Conservation (phyloP, 2,329 filamentous ascomycete species). For the Didymella arachidicola region DNA sequence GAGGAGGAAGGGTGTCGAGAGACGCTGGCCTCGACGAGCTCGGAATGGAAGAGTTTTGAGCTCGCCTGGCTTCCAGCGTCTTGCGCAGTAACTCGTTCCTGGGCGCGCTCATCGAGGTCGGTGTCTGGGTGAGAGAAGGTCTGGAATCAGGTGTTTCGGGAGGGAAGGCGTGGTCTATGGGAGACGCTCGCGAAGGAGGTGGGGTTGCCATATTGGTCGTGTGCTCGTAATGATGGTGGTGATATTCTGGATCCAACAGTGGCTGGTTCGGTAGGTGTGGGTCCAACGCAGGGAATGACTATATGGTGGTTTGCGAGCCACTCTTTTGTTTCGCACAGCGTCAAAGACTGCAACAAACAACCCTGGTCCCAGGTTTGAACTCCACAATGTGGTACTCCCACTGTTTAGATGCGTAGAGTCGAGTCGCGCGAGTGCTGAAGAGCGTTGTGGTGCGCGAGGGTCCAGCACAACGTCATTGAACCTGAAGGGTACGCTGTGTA, state of each 20-base stretch:
- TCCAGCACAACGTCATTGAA: constrained; percentile 18
- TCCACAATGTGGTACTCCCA: constrained; percentile 3
- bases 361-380: background rate
- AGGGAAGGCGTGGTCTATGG: constrained; percentile 27
- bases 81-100: constrained; percentile 46
- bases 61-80: constrained; percentile 44
- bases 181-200: constrained; percentile 30
- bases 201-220: constrained; percentile 33
- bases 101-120: constrained; percentile 36
- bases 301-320: constrained; percentile 15
- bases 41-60: constrained; percentile 30
- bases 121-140: constrained; percentile 23
- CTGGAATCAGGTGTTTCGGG: constrained; percentile 30
- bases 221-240: constrained; percentile 5
- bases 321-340: constrained; percentile 12
- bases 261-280: background rate
- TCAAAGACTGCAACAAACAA: constrained; percentile 4
- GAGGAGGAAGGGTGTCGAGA: constrained; percentile 1
- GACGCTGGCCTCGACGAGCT: constrained; percentile 3
- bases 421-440: constrained; percentile 1
- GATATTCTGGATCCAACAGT: constrained; percentile 3
- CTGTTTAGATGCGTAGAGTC: background rate
- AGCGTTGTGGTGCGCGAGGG: constrained; percentile 5
- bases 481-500: constrained; percentile 4
- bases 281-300: constrained; percentile 8